phyloP scores from a whole-genome alignment of 139 green algal genomes.

The Micractinium conductrix region DNA sequence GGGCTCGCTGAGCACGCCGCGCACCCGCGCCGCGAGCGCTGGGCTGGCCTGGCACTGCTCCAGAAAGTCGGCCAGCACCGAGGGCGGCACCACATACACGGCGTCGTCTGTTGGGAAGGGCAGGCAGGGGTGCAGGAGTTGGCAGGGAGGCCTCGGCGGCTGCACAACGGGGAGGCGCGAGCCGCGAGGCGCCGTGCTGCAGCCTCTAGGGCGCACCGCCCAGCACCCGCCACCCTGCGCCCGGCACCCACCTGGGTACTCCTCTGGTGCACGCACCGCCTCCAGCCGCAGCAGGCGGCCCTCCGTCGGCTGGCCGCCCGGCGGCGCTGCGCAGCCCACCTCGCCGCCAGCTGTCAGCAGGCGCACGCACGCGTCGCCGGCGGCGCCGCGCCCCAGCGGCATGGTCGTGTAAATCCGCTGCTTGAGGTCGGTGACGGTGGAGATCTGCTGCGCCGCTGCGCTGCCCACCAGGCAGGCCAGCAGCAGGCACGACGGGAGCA shows the following conservation, averaged over 20 bases:
- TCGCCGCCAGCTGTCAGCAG: constrained; percentile 48
- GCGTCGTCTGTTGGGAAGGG: background rate
- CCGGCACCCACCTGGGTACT: constrained; percentile 7
- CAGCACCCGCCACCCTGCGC: background rate
- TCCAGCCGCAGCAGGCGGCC: constrained; percentile 29
- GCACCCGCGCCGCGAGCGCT: background rate
- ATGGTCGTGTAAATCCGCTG: constrained; percentile 48
- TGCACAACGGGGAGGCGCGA: background rate
- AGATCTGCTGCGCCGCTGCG: background rate
- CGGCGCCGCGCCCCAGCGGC: background rate
- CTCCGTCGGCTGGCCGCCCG: background rate
- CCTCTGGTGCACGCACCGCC: background rate
- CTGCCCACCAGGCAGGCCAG: no score
- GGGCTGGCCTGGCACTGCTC: background rate
- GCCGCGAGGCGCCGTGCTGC: background rate
- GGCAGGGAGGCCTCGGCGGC: background rate
- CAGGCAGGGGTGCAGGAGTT: no score
- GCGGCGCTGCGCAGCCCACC: constrained; percentile 49
- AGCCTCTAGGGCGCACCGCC: background rate
- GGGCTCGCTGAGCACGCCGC: constrained; percentile 46
- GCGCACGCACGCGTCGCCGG: constrained; percentile 43
- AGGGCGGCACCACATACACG: constrained; percentile 39
- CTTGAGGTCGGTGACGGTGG: constrained; percentile 22
- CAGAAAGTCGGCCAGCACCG: constrained; percentile 38
- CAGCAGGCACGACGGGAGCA: no score